Evolutionary conservation across 2,329 filamentous ascomycete genomes (phyloP).

Genomic region (Grosmannia clavigera): DNA sequence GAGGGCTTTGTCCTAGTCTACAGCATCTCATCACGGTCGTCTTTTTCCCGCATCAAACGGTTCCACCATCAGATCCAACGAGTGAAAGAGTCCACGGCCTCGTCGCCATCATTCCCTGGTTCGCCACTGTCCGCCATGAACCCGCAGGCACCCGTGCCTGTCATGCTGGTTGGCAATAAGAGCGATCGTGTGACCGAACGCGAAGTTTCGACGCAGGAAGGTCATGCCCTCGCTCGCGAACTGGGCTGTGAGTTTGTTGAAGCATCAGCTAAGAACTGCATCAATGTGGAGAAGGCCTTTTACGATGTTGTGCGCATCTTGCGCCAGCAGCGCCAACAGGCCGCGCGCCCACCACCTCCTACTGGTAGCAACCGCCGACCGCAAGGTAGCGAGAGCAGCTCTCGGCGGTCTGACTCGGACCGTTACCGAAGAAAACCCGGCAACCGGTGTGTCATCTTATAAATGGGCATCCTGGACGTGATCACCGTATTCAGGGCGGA

Average conservation of each 20-base stretch:
- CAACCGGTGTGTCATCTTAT: slow-evolving; percentile 14
- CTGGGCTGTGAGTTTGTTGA: slow-evolving; percentile 94
- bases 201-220: slow-evolving; percentile 94
- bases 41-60: slow-evolving; percentile 85
- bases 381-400: slow-evolving; percentile 7
- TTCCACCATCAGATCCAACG: slow-evolving; percentile 96
- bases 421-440: slow-evolving; percentile 11
- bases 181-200: slow-evolving; percentile 92
- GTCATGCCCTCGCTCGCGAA: slow-evolving; percentile 79
- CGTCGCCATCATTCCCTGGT: slow-evolving; percentile 64
- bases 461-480: not conserved
- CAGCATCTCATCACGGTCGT: slow-evolving; percentile 93
- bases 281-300: slow-evolving; percentile 97
- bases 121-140: slow-evolving; percentile 52
- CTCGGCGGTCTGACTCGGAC: slow-evolving; percentile 10
- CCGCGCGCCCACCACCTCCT: slow-evolving; percentile 13
- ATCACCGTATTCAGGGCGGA: not conserved
- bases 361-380: slow-evolving; percentile 9
- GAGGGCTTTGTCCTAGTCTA: slow-evolving; percentile 97
- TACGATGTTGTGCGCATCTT: slow-evolving; percentile 93
- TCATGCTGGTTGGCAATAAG: slow-evolving; percentile 99
- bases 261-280: slow-evolving; percentile 93
- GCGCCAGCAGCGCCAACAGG: slow-evolving; percentile 39
- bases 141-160: slow-evolving; percentile 62
- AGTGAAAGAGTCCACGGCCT: slow-evolving; percentile 81